Evolutionary conservation across 768 basidiomycete species (phyloP), one percentile per base, ranked within the genome.

Genomic region (Termitomyces sp.): DNA sequence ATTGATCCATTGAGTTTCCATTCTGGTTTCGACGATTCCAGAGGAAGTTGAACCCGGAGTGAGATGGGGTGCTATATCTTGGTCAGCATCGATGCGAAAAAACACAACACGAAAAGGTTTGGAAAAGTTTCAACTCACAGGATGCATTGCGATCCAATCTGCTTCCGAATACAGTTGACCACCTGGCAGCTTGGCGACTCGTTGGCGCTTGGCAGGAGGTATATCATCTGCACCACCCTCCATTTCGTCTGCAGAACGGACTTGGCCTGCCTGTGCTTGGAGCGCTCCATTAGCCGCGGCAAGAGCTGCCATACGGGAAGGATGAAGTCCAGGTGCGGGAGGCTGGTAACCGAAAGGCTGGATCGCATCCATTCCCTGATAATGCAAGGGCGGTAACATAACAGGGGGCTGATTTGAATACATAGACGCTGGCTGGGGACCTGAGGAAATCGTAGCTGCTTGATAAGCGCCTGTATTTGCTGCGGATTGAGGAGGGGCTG

Each of bases 71-170:
- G 89, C 87, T 89, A 65, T 3, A 42, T 14, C 3, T 51, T 43
- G 31, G 50, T 59, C 31, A 51, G 50, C 38, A 14, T 7, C 47
- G 20, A 54, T 11, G 50, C 37, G 29, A 29, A 56, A 14, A 40
- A 46, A 14, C 36, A 47, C 34, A 48, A 47, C 42, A 32, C 5
- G 14, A 7, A 56, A 34, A 50, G 10, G 47, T 40, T 42, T 20
- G 5, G 29, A 43, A 42, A 32, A 50, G 32, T 34, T 34, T 50
- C 9, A 10, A 76, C 83, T 74, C 59, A 88, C 87, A 37, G 94
- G 92, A 72, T 98, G 94, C 84, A 94, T 87, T 51, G 80, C 80
- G 66, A 94, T 86, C 95, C 95, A 98, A 72, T 96, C 92, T 57
- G 85, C 81, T 68, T 94, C 95, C 7, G 93, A 83, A 73, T 96